These are phyloP conservation scores for Coemansia guatemalensis DNA, from an alignment of 192 early-diverging fungal genomes.

Conservation along the genomic window DNA sequence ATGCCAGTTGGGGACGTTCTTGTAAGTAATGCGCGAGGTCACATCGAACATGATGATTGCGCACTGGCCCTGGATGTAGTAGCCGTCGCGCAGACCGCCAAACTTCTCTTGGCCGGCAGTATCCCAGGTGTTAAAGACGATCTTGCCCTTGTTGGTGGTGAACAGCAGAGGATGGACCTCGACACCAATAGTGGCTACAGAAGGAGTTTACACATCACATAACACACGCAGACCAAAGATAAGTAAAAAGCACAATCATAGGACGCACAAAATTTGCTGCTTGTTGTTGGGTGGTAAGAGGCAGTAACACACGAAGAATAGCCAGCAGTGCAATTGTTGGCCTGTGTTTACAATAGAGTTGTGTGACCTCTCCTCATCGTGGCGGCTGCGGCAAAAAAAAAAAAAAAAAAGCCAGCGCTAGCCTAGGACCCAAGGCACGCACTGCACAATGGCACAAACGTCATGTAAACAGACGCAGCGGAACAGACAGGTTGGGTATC, in stretches of 20 bases:
- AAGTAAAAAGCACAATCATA: slow-evolving; percentile 8
- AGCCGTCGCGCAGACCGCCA: slow-evolving; percentile 99
- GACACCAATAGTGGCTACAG: slow-evolving; percentile 94
- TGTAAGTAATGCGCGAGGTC: slow-evolving; percentile 99
- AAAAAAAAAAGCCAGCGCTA: not conserved
- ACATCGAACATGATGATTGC: slow-evolving; percentile 99
- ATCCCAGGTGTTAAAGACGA: slow-evolving; percentile 99
- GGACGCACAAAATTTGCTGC: not conserved
- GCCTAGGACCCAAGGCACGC: slow-evolving; percentile 7
- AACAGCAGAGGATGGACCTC: slow-evolving; percentile 98
- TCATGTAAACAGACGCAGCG: slow-evolving; percentile 1
- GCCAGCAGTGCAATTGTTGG: not conserved
- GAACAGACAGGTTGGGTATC: not conserved
- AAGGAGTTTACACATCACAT: slow-evolving; percentile 28
- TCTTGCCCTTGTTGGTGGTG: slow-evolving; percentile 95
- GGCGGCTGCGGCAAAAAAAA: slow-evolving; percentile 1
- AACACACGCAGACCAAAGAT: slow-evolving; percentile 1
- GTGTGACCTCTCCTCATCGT: not conserved
- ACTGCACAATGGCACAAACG: not conserved
- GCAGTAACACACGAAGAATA: not conserved
- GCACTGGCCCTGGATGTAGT: slow-evolving; percentile 99
- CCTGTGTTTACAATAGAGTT: not conserved
- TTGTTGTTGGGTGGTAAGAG: not conserved
- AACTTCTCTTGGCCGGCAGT: slow-evolving; percentile 99
- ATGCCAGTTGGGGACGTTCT: slow-evolving; percentile 99